Base-by-base conservation (phyloP, 2,329 filamentous ascomycete species). In the Gremmenia infestans region DNA sequence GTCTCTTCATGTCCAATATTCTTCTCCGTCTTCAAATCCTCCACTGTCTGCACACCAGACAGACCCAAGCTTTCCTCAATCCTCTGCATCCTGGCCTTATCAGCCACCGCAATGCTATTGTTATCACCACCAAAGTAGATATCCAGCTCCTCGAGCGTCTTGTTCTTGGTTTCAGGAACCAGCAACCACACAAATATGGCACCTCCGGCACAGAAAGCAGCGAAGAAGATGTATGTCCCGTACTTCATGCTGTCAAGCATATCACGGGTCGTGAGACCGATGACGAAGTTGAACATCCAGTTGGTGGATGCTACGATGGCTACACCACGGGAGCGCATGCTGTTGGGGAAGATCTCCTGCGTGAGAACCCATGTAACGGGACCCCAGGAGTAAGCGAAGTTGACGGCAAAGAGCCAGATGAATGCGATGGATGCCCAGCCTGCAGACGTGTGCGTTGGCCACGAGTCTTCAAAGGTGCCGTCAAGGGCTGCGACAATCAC, bases 171-270 rank as follows among this genome's bases (percentile, higher is more conserved):
- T 64, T 82, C 80, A 0, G 80, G 80, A 2, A 82, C 69, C 49
- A 72, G 75, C 60, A 78, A 74, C 62, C 72, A 80, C 2, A 79
- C 73, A 66, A 76, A 81, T 3, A 76, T 65, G 28, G 76, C 72
- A 2, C 76, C 74, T 1, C 68, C 65, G 4, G 74, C 70, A 46
- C 78, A 76, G 52, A 80, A 74, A 0, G 71, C 72, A 0, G 78
- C 78, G 56, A 82, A 83, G 70, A 83, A 81, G 58, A 82, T 77
- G 60, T 81, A 83, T 0, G 78, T 79, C 15, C 79, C 80, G 67
- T 75, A 81, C n/a, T 71, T 62, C 58, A 73, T 74, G 32, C 59
- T 59, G 35, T 63, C 62, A 7, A 74, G 62, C 71, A 75, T 79
- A 9, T 72, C 69, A 3, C 74, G 74, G 0, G 75, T 73, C 42